Conservation (phyloP, 2,329 filamentous ascomycete genomes). For the Fonsecaea pugnacius region DNA sequence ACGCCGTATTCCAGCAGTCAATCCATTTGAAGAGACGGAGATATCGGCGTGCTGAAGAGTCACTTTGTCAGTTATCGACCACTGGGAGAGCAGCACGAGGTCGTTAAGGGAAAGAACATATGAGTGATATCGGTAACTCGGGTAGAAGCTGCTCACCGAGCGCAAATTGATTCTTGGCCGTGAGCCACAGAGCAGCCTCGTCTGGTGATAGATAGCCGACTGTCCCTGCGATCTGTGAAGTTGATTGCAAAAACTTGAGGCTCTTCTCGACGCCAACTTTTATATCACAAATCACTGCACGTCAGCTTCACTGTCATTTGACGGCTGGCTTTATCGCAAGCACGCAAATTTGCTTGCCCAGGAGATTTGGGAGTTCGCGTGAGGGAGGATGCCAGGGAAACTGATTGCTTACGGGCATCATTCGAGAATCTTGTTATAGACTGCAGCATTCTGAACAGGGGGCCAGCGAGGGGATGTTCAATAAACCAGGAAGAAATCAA, state of each 20-base stretch:
- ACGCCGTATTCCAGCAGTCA: conserved; percentile 61
- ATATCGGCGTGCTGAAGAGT: conserved; percentile 58
- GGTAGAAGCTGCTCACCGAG: conserved; percentile 22
- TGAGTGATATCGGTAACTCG: not conserved
- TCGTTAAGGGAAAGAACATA: not conserved
- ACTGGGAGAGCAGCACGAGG: conserved; percentile 37
- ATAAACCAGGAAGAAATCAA: not conserved
- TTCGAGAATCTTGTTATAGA: conserved; percentile 31
- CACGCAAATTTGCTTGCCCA: not conserved
- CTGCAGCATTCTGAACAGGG: conserved; percentile 17
- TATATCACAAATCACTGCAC: not conserved
- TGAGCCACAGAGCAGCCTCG: conserved; percentile 44
- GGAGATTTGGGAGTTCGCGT: not conserved
- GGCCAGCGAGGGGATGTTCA: not conserved
- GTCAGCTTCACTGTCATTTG: conserved; percentile 3
- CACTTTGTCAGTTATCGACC: conserved; percentile 16
- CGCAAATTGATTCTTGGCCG: conserved; percentile 39
- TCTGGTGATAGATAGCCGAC: conserved; percentile 38
- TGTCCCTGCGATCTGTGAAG: conserved; percentile 40
- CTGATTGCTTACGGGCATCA: conserved; percentile 24
- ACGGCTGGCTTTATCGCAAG: not conserved
- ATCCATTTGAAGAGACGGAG: conserved; percentile 72
- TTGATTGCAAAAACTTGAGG: conserved; percentile 46
- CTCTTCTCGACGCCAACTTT: conserved; percentile 43
- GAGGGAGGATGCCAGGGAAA: not conserved